Evolutionary conservation across 768 basidiomycete genomes (phyloP).

Genomic region (Phlebiopsis gigantea): DNA sequence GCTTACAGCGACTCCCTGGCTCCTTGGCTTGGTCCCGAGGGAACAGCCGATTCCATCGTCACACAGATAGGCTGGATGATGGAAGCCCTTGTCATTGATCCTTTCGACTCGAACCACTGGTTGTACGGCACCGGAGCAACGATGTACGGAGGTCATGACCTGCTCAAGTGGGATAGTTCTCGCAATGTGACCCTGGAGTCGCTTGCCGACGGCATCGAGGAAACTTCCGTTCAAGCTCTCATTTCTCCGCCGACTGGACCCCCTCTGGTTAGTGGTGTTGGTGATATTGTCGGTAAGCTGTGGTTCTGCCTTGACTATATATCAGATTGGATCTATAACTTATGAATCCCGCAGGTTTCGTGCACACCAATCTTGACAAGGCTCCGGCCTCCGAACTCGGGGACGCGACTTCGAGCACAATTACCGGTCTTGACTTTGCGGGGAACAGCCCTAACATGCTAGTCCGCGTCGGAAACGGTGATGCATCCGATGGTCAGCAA

Average conservation of each 20-base stretch:
- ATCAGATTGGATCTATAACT: no score
- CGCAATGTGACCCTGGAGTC: constrained; percentile 57
- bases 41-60: constrained; percentile 38
- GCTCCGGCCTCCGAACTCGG: constrained; percentile 35
- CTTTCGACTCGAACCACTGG: constrained; percentile 66
- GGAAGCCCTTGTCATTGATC: constrained; percentile 60
- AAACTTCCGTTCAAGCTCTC: constrained; percentile 51
- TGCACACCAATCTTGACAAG: constrained; percentile 37
- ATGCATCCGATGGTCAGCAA: constrained; percentile 31
- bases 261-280: constrained; percentile 48
- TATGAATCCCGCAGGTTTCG: constrained; percentile 33
- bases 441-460: constrained; percentile 45
- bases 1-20: constrained; percentile 49
- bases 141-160: constrained; percentile 54
- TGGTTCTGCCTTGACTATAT: neutral
- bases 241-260: constrained; percentile 62
- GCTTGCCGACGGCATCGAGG: constrained; percentile 61
- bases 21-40: constrained; percentile 54
- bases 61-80: constrained; percentile 70
- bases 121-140: constrained; percentile 60
- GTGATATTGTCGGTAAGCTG: constrained; percentile 50
- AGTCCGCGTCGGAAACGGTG: constrained; percentile 48
- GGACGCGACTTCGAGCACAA: constrained; percentile 39
- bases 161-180: constrained; percentile 52
- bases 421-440: constrained; percentile 48